These are phyloP conservation scores for Aspergillus nomiae DNA, from an alignment of 2,329 filamentous ascomycete genomes.

Conservation along the genomic window DNA sequence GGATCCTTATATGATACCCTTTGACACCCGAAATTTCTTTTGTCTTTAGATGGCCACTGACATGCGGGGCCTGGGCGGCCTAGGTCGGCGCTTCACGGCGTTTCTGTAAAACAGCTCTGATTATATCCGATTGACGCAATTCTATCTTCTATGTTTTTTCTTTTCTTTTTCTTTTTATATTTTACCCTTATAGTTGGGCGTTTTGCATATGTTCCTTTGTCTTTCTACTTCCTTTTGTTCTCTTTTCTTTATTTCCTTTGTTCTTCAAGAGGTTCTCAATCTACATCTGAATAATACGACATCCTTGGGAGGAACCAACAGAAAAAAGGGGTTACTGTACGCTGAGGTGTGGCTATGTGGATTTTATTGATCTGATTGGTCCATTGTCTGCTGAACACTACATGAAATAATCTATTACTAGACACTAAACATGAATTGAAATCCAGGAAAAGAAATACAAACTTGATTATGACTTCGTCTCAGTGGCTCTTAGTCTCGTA, in stretches of 20 bases:
- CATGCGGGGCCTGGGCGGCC: slow-evolving; percentile 20
- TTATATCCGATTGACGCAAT: slow-evolving; percentile 4
- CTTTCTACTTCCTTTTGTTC: slow-evolving; percentile 5
- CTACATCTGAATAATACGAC: slow-evolving; percentile 19
- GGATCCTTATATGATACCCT: slow-evolving; percentile 30
- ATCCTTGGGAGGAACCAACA: slow-evolving; percentile 14
- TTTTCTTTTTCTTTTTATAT: background rate
- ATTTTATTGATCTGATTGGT: slow-evolving; percentile 20
- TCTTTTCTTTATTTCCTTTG: slow-evolving; percentile 6
- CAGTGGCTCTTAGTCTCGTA: background rate
- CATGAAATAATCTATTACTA: slow-evolving; percentile 18
- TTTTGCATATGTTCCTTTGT: slow-evolving; percentile 8
- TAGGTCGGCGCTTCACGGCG: slow-evolving; percentile 26
- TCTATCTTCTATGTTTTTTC: slow-evolving; percentile 2
- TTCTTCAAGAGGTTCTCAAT: slow-evolving; percentile 14
- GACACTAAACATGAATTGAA: slow-evolving; percentile 13
- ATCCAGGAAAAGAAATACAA: slow-evolving; percentile 6
- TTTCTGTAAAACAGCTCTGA: slow-evolving; percentile 23
- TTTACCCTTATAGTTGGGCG: background rate
- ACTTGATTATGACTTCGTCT: background rate
- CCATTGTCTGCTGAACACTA: slow-evolving; percentile 19
- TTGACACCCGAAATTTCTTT: slow-evolving; percentile 31
- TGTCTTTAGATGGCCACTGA: slow-evolving; percentile 28
- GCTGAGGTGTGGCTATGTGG: slow-evolving; percentile 17
- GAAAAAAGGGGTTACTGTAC: slow-evolving; percentile 17